Percentiles rank a stretch among this genome's conserved stretches.
phyloP scores from a whole-genome alignment of 2,329 filamentous ascomycete genomes.

The Dothistroma pini region DNA sequence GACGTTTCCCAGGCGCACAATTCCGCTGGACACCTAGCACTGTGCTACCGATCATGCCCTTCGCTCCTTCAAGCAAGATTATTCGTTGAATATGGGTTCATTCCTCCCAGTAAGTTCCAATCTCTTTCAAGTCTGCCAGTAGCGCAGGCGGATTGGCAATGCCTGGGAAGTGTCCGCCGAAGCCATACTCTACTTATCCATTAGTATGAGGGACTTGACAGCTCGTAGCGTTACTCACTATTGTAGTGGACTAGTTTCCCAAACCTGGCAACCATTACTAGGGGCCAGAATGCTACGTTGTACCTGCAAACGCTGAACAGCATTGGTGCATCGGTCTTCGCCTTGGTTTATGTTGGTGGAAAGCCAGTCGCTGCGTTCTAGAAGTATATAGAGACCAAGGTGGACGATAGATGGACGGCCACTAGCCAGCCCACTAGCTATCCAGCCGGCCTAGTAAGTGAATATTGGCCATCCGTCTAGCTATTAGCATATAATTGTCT shows the following conservation, averaged over 20 bases:
- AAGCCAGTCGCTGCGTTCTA: constrained; percentile 35
- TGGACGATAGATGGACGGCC: no score
- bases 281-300: constrained; percentile 23
- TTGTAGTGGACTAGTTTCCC: constrained; percentile 37
- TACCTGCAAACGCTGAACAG: constrained; percentile 16
- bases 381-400: no score
- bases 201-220: neutral
- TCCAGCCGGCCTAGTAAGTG: no score
- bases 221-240: constrained; percentile 10
- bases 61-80: neutral
- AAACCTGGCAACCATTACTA: constrained; percentile 28
- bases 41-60: neutral
- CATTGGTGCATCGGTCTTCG: constrained; percentile 12
- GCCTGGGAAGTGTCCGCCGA: constrained; percentile 13
- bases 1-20: neutral
- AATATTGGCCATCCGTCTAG: no score
- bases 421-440: no score
- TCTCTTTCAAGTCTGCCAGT: constrained; percentile 12
- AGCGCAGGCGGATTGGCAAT: constrained; percentile 9
- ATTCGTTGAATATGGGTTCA: neutral
- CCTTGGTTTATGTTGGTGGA: constrained; percentile 36
- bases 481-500: no score
- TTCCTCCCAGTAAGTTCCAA: constrained; percentile 8
- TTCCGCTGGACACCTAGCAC: neutral
- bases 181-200: constrained; percentile 7